A percentile compares a stretch with the other conserved stretches of the same genome.
These are phyloP conservation scores for Triticum turgidum DNA, from an alignment of 176 grass and related monocot species.

Conservation along the genomic window DNA sequence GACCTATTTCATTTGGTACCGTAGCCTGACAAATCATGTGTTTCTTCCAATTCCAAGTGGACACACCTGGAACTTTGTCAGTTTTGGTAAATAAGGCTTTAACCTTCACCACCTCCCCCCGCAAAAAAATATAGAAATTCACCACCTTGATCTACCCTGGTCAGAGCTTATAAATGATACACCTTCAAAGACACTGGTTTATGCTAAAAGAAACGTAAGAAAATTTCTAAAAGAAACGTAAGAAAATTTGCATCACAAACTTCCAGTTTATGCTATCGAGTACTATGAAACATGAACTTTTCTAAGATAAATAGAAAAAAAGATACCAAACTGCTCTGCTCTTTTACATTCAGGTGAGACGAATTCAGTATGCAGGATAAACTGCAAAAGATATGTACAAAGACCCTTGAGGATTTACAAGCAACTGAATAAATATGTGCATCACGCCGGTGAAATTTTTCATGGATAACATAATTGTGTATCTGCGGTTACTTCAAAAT, in stretches of 20 bases:
- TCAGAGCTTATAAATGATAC: background rate
- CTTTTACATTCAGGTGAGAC: constrained; percentile 3
- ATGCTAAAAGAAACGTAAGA: background rate
- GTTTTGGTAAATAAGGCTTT: background rate
- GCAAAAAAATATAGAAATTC: background rate
- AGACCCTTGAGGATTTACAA: background rate
- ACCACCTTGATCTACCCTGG: background rate
- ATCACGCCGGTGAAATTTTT: background rate
- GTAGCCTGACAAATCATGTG: background rate
- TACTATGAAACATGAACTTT: background rate
- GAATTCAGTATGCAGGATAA: background rate
- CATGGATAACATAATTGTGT: background rate
- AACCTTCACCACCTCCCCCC: background rate
- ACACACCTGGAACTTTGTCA: background rate
- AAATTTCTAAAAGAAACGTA: background rate
- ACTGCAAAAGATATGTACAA: background rate
- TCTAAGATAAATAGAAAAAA: background rate
- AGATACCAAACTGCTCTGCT: background rate
- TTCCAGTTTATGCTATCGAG: background rate
- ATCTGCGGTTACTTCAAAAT: background rate
- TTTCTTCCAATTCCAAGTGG: background rate
- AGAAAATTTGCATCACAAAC: background rate
- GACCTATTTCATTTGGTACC: background rate
- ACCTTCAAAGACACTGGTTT: background rate
- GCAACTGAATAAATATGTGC: background rate